A percentile compares a stretch with the other conserved stretches of the same genome.
Evolutionary conservation across 2,329 filamentous ascomycete species (phyloP).

Genomic region (Fusarium verticillioides): DNA sequence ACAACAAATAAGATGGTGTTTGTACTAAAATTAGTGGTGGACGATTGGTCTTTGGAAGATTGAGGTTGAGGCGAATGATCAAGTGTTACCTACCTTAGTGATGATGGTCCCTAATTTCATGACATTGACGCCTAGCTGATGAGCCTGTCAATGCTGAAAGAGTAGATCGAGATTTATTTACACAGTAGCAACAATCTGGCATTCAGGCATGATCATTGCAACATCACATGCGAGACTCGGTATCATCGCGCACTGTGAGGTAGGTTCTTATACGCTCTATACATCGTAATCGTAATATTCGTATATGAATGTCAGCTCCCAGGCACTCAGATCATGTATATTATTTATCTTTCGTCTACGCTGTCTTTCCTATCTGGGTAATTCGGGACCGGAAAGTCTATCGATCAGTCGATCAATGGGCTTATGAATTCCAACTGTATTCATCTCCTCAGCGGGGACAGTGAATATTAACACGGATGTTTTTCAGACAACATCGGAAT

Average conservation of each 20-base stretch:
- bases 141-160: neutral
- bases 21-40: constrained; percentile 30
- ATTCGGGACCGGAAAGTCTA: constrained; percentile 6
- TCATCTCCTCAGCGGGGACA: neutral
- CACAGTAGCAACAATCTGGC: neutral
- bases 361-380: constrained; percentile 21
- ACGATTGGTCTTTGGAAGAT: neutral
- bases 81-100: neutral
- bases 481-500: constrained; percentile 16
- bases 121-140: neutral
- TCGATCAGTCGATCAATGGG: constrained; percentile 27
- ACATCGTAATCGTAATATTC: constrained; percentile 12
- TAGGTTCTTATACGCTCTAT: neutral
- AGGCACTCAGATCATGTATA: neutral
- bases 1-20: constrained; percentile 12
- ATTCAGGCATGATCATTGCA: neutral
- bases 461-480: neutral
- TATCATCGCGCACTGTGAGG: neutral
- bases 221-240: neutral
- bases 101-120: neutral
- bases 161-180: constrained; percentile 10
- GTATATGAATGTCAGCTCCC: neutral
- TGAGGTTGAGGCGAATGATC: neutral
- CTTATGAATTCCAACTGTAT: constrained; percentile 4
- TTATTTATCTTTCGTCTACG: constrained; percentile 1